Evolutionary conservation across 306 rosid genomes (phyloP), one percentile per base, ranked within the genome.

Genomic region (Cucurbita ficifolia): DNA sequence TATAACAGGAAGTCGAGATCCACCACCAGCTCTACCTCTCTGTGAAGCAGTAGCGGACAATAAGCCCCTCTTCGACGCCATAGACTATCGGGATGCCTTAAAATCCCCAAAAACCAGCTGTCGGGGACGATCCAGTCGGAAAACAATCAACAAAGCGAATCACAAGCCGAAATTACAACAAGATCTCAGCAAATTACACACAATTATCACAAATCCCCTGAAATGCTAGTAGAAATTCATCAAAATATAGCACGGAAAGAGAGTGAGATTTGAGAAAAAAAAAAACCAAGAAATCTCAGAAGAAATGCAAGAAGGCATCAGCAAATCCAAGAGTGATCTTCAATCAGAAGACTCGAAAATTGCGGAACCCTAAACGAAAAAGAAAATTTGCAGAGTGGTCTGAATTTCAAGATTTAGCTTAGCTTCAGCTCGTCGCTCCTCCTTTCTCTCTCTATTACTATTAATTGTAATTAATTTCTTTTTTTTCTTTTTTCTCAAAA

Each of bases 51-150:
- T 71, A 21, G 71, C 75, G 16, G 78, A 60, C 48, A 77, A 17
- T 8, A 46, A 7, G 56, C 88, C 84, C 69, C 88, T 86, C 91
- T 78, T 86, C 67, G 76, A 79, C 75, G 88, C 83, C 97, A 92
- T 92, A 79, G 82, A 73, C 71, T 39, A 81, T 74, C 82, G 13
- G 70, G 42, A 78, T 83, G 81, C 45, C 50, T 58, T 45, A 46
- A 59, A 56, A 82, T 84, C 81, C 61, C 75, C 85, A 55, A 42
- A 76, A 76, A 73, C 75, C 10, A 60, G 69, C 67, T 48, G 63
- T 74, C 60, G 8, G 60, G 72, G 24, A 43, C 22, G 76, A 75
- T 40, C 77, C 70, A 46, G 46, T 36, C 50, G 7, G 55, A 29
- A 61, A 56, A n/a, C 3, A 48, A 58, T 10, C 36, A 14, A 43